Evolutionary conservation across 371 early-diverging fungal species (phyloP).

Genomic region (Lichtheimia ornata): DNA sequence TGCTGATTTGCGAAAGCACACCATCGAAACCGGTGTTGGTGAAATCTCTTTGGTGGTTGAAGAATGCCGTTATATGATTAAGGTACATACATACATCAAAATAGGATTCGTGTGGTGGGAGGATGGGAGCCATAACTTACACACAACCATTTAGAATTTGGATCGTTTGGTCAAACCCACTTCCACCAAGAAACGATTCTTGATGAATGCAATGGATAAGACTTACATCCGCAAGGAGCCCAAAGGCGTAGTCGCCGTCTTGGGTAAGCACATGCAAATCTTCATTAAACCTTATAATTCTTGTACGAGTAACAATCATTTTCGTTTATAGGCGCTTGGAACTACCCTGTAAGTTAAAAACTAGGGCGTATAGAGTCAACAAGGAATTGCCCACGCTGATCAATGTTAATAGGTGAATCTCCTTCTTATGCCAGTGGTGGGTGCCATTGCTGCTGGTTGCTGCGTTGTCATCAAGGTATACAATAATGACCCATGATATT

Average conservation of each 20-base stretch:
- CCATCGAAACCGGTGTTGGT: constrained; percentile 48
- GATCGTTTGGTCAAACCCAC: constrained; percentile 31
- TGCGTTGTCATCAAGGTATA: constrained; percentile 75
- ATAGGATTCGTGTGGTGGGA: not conserved
- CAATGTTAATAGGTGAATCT: constrained; percentile 46
- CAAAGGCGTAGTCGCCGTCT: constrained; percentile 72
- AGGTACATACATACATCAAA: constrained; percentile 20
- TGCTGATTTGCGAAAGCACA: constrained; percentile 70
- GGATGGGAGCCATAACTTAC: not conserved
- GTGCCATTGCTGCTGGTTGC: constrained; percentile 94
- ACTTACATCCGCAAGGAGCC: constrained; percentile 64
- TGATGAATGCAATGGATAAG: constrained; percentile 40
- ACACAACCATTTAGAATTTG: constrained; percentile 35
- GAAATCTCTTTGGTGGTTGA: constrained; percentile 68
- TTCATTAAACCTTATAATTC: not conserved
- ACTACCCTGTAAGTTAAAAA: constrained; percentile 67
- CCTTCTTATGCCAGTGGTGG: constrained; percentile 73
- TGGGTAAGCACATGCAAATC: constrained; percentile 36
- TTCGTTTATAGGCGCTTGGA: constrained; percentile 70
- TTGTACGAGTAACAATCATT: not conserved
- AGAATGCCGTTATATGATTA: constrained; percentile 67
- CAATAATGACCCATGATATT: too few relatives aligned
- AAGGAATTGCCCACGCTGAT: too few relatives aligned
- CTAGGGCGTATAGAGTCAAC: too few relatives aligned
- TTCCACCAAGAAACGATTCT: constrained; percentile 32